Evolutionary conservation across 2,329 filamentous ascomycete species (phyloP).

Genomic region (Lachnellula arida): DNA sequence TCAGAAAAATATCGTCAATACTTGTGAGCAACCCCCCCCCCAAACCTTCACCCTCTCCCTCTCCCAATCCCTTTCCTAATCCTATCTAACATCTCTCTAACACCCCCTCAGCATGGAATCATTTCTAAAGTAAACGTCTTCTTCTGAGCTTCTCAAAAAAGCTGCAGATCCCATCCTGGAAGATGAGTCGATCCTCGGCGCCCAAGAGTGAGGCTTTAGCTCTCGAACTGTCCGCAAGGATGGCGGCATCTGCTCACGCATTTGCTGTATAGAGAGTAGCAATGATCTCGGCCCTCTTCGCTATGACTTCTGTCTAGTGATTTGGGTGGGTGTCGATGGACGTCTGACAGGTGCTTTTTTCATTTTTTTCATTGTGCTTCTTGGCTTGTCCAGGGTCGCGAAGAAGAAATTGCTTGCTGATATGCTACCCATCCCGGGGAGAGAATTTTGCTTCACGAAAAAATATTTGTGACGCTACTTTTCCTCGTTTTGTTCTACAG

Average conservation of each 20-base stretch:
- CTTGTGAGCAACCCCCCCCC: no score
- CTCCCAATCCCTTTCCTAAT: no score
- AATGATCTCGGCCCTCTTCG: constrained; percentile 86
- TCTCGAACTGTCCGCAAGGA: constrained; percentile 59
- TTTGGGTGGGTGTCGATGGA: constrained; percentile 79
- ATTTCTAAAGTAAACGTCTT: constrained; percentile 97
- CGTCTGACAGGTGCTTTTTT: constrained; percentile 74
- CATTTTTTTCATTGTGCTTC: constrained; percentile 54
- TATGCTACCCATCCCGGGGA: no score
- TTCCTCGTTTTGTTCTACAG: no score
- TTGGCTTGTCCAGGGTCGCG: constrained; percentile 43
- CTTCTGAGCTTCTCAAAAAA: constrained; percentile 88
- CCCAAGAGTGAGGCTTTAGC: constrained; percentile 79
- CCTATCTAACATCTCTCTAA: not conserved
- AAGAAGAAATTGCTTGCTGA: constrained; percentile 43
- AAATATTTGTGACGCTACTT: no score
- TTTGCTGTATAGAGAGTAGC: constrained; percentile 76
- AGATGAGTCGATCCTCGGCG: constrained; percentile 87
- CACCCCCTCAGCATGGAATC: constrained; percentile 56
- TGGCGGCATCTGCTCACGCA: constrained; percentile 42
- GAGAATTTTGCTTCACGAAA: no score
- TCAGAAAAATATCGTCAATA: no score
- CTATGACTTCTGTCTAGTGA: constrained; percentile 70
- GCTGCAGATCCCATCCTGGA: constrained; percentile 92
- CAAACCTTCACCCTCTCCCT: no score